Base-by-base conservation (phyloP, 2,329 filamentous ascomycete species). In the Polychaeton citri region DNA sequence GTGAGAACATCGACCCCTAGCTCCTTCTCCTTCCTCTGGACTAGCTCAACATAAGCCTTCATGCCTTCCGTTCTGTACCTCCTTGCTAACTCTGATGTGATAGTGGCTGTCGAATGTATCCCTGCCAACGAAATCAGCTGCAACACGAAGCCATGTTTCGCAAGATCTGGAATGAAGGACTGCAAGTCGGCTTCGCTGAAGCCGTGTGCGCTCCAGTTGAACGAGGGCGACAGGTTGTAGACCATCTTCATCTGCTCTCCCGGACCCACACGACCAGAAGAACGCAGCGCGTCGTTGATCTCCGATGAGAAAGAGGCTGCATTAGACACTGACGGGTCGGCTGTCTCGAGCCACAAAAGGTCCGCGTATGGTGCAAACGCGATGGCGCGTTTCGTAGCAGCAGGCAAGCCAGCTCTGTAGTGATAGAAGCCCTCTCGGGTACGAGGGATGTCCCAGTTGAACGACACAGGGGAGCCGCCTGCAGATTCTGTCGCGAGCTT, bases 191-290 rank as follows among this genome's bases (percentile, higher is more conserved):
- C 77, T 44, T 86, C 76, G 3, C 74, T 79, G 62, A 96, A 98
- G 19, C 88, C 90, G 56, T 96, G 87, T 8, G 77, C 77, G 76
- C 92, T 90, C 90, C 90, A 98, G 69, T 98, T 96, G 72, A 98
- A 98, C 6, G 84, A 93, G 1, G 90, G 90, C 4, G 80, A 87
- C 2, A 98, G 72, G 64, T 98, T 98, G 66, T 98, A 98, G 0
- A 96, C 88, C 17, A 98, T 72, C 21, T 83, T 81, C 17, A 98
- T 72, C 21, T 83, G 81, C 71, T 96, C 96, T 41, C 74, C 76
- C 0, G 86, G 84, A 3, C 15, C 24, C 7, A 28, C 12, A 5
- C 24, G 24, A 7, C 24, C 24, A 3, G 24, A 12, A 28, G 24
- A 28, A 15, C 24, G 24, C 50, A 74, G 68, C 3, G 63, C 66